Percentiles rank a stretch among this genome's conserved stretches.
phyloP scores from a whole-genome alignment of 2,329 filamentous ascomycete genomes.

The Botrytis sinoallii region DNA sequence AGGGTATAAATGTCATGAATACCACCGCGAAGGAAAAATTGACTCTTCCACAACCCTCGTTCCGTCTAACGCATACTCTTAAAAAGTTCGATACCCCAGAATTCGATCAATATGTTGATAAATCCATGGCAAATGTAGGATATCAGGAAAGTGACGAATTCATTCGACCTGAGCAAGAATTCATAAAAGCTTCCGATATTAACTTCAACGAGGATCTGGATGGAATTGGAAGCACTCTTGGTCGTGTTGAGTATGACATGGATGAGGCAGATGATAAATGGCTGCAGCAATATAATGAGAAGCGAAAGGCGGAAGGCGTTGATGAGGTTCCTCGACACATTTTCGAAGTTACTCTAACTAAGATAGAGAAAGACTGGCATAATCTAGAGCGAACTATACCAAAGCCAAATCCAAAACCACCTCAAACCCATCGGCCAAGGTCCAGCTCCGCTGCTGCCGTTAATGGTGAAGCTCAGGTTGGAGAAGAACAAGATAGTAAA shows the following conservation, averaged over 20 bases:
- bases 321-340: slow-evolving; percentile 87
- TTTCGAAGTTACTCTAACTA: slow-evolving; percentile 97
- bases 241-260: slow-evolving; percentile 98
- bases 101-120: slow-evolving; percentile 88
- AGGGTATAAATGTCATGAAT: slow-evolving; percentile 72
- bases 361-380: slow-evolving; percentile 99
- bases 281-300: slow-evolving; percentile 79
- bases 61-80: slow-evolving; percentile 75
- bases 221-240: slow-evolving; percentile 53
- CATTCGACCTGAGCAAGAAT: slow-evolving; percentile 68
- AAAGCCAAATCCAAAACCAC: slow-evolving; percentile 93
- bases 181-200: slow-evolving; percentile 62
- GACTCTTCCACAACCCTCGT: slow-evolving; percentile 72
- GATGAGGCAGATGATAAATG: slow-evolving; percentile 98
- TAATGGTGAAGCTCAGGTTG: slow-evolving; percentile 82
- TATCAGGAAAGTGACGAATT: slow-evolving; percentile 95
- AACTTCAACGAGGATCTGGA: slow-evolving; percentile 60
- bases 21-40: slow-evolving; percentile 78
- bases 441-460: slow-evolving; percentile 94
- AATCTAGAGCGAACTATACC: slow-evolving; percentile 93
- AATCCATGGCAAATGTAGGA: slow-evolving; percentile 91
- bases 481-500: slow-evolving; percentile 95
- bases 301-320: slow-evolving; percentile 69
- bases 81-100: slow-evolving; percentile 79
- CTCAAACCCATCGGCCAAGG: slow-evolving; percentile 86